Evolutionary conservation across 768 basidiomycete species (phyloP), one percentile per base, ranked within the genome.

Genomic region (Panaeolus papilionaceus): DNA sequence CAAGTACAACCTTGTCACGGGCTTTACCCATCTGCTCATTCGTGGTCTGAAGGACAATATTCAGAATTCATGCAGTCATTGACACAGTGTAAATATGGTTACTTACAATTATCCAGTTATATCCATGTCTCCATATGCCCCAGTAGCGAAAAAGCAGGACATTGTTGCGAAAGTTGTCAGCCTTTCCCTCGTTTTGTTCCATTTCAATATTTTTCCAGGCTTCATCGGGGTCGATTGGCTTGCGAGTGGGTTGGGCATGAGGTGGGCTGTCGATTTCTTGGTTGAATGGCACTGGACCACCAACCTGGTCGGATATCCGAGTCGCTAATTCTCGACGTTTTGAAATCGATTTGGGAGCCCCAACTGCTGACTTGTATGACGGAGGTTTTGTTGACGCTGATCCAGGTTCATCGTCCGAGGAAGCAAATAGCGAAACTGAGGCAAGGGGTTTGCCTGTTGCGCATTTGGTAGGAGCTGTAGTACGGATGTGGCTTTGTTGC

Each of bases 131-230:
- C 94, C 94, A 96, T 67, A 90, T 85, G 61, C 89, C 86, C 88
- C 89, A 92, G 72, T 88, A 94, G 16, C 87, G 87, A 72, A 89
- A 88, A 33, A 93, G 63, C 66, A 95, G 78, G 63, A 82, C 84
- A 63, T 89, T 86, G 38, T 86, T 80, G 51, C 89, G 82, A 76
- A 90, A 94, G 65, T 81, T 81, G 75, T 89, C 92, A 20, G 94
- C 94, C 37, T 88, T 85, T 71, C 85, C 81, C 73, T 94, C 90
- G 70, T 92, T 88, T 71, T 87, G 86, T 58, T 86, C 83, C 82
- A 90, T 86, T 73, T 85, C 84, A 39, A 93, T 88, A 69, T 89
- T 92, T 70, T 89, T 88, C 92, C 92, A 95, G 0, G 90, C 90
- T 66, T 92, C 90, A 65, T 91, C 87, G 73, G 91, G 87, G 71